A percentile compares a stretch with the other conserved stretches of the same genome.
Evolutionary conservation across 1,139 yeast genomes (phyloP).

Genomic region (Saccharomyces pastorianus): DNA sequence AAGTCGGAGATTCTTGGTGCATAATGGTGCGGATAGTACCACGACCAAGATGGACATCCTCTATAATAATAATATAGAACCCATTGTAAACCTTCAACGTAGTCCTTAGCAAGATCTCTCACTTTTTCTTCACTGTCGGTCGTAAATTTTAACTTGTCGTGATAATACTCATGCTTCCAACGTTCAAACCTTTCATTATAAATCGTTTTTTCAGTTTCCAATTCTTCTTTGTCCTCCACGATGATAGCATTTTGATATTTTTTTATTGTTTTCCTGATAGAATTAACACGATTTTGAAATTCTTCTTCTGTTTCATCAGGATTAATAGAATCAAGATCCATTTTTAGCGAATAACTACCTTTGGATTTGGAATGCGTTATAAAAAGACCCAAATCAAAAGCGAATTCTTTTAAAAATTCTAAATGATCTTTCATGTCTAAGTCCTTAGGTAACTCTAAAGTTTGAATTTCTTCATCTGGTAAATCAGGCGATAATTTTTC

Average conservation of each 20-base stretch:
- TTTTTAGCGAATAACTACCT: constrained; percentile 46
- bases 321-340: constrained; percentile 70
- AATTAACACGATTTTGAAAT: constrained; percentile 41
- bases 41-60: constrained; percentile 91
- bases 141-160: constrained; percentile 59
- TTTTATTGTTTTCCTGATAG: constrained; percentile 41
- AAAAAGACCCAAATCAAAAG: constrained; percentile 58
- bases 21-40: constrained; percentile 85
- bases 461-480: constrained; percentile 43
- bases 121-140: constrained; percentile 49
- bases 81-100: constrained; percentile 93
- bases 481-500: constrained; percentile 27
- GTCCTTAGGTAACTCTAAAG: constrained; percentile 37
- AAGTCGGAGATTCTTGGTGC: constrained; percentile 91
- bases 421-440: constrained; percentile 43
- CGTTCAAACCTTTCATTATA: constrained; percentile 64
- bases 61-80: constrained; percentile 81
- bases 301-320: constrained; percentile 59
- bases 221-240: constrained; percentile 51
- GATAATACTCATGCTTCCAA: constrained; percentile 83
- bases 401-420: constrained; percentile 54
- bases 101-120: constrained; percentile 62
- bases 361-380: constrained; percentile 53
- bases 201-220: constrained; percentile 53
- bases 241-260: constrained; percentile 67